These are phyloP conservation scores for Cercospora sp. DNA, from an alignment of 2,329 filamentous ascomycete species.

Conservation along the genomic window DNA sequence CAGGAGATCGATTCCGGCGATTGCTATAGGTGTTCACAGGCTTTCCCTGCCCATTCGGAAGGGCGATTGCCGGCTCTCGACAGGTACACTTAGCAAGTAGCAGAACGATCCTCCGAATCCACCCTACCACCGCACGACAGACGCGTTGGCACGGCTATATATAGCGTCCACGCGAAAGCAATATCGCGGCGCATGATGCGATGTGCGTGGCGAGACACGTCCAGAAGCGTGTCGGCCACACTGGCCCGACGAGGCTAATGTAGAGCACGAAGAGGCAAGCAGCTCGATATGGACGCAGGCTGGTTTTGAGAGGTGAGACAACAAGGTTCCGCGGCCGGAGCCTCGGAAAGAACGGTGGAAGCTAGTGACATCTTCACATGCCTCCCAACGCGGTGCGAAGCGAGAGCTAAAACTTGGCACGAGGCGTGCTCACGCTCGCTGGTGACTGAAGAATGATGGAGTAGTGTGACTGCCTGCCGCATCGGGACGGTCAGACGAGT, in stretches of 20 bases:
- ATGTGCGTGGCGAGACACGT: background rate
- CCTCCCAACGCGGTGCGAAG: slow-evolving; percentile 4
- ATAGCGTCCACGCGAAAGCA: background rate
- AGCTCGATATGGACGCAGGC: background rate
- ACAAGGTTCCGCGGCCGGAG: slow-evolving; percentile 8
- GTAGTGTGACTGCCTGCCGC: slow-evolving; percentile 18
- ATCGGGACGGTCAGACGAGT: slow-evolving; percentile 2
- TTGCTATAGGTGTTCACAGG: background rate
- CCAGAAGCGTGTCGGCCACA: background rate
- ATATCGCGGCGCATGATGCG: slow-evolving; percentile 1
- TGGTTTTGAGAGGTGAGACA: background rate
- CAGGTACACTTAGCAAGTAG: background rate
- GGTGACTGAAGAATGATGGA: slow-evolving; percentile 9
- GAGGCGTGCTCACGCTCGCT: background rate
- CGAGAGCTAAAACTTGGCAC: slow-evolving; percentile 9
- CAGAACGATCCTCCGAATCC: background rate
- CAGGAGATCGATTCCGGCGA: background rate
- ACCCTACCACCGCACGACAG: background rate
- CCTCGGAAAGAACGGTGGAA: background rate
- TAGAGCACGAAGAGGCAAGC: background rate
- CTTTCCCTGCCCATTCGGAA: background rate
- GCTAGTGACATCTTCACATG: slow-evolving; percentile 16
- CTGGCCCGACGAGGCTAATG: background rate
- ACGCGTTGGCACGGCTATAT: background rate
- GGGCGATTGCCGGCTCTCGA: background rate